These are phyloP conservation scores for Aspergillus amoenus DNA, from an alignment of 2,329 filamentous ascomycete species.

Conservation along the genomic window DNA sequence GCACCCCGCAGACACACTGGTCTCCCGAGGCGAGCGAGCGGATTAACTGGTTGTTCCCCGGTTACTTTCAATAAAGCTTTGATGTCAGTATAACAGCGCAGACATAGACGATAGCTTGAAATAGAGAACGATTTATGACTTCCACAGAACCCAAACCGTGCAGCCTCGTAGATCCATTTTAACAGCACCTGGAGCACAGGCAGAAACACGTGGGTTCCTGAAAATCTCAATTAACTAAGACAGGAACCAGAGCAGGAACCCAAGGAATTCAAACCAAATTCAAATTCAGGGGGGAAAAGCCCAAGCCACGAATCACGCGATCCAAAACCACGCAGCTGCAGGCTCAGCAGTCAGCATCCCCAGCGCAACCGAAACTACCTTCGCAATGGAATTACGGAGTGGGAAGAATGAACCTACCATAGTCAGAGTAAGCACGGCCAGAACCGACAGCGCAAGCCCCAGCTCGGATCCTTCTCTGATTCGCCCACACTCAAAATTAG, in stretches of 20 bases:
- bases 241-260: too few relatives aligned
- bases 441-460: background rate
- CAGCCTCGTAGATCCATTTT: background rate
- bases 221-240: background rate
- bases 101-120: background rate
- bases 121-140: slow-evolving; percentile 3
- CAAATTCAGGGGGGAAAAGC: too few relatives aligned
- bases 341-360: too few relatives aligned
- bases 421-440: too few relatives aligned
- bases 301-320: too few relatives aligned
- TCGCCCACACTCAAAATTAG: background rate
- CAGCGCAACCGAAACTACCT: too few relatives aligned
- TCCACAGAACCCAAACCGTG: background rate
- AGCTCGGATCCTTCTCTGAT: background rate
- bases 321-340: too few relatives aligned
- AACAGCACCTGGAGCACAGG: too few relatives aligned
- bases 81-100: background rate
- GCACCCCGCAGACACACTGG: slow-evolving; percentile 77
- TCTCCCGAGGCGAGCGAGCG: slow-evolving; percentile 73
- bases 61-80: slow-evolving; percentile 59
- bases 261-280: too few relatives aligned
- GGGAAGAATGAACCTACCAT: too few relatives aligned
- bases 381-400: too few relatives aligned
- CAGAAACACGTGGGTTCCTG: too few relatives aligned
- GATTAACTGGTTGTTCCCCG: slow-evolving; percentile 84